Evolutionary conservation across 257 asterid genomes (phyloP).

Genomic region (Linderniella brevidens): DNA sequence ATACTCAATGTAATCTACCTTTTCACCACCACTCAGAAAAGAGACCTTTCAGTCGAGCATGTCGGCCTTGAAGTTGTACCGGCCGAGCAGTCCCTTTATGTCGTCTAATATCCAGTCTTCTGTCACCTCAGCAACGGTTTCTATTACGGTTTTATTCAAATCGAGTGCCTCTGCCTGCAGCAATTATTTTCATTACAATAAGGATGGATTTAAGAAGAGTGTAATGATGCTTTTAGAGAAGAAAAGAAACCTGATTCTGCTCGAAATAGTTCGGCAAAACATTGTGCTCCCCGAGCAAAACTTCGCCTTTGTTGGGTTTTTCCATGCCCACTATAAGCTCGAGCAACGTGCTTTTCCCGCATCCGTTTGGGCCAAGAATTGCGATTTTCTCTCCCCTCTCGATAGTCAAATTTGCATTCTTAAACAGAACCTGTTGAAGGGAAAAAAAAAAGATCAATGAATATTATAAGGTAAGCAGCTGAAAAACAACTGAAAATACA

Average conservation of each 20-base stretch:
- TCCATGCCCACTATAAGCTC: conserved; percentile 82
- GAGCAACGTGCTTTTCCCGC: conserved; percentile 93
- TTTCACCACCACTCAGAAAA: conserved; percentile 93
- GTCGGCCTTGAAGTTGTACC: conserved; percentile 76
- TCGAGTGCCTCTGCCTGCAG: conserved; percentile 97
- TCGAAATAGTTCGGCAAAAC: conserved; percentile 88
- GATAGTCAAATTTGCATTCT: conserved; percentile 65
- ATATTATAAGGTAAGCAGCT: too few species aligned
- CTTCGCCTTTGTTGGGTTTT: conserved; percentile 54
- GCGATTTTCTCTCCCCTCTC: conserved; percentile 95
- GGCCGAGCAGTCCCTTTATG: conserved; percentile 91
- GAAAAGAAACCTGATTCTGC: conserved; percentile 78
- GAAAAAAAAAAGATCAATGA: too few species aligned
- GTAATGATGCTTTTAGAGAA: too few species aligned
- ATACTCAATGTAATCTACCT: conserved; percentile 25
- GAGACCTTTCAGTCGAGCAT: conserved; percentile 91
- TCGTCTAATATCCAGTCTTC: conserved; percentile 95
- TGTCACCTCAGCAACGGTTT: conserved; percentile 91
- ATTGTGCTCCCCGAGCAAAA: conserved; percentile 82
- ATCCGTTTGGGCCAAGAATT: conserved; percentile 94
- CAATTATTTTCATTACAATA: too few species aligned
- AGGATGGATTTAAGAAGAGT: too few species aligned
- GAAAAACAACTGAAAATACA: too few species aligned
- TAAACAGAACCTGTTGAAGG: conserved; percentile 55
- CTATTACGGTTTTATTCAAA: conserved; percentile 52